These are phyloP conservation scores for Nicotiana benthamiana DNA, from an alignment of 257 asterid species.

Conservation along the genomic window DNA sequence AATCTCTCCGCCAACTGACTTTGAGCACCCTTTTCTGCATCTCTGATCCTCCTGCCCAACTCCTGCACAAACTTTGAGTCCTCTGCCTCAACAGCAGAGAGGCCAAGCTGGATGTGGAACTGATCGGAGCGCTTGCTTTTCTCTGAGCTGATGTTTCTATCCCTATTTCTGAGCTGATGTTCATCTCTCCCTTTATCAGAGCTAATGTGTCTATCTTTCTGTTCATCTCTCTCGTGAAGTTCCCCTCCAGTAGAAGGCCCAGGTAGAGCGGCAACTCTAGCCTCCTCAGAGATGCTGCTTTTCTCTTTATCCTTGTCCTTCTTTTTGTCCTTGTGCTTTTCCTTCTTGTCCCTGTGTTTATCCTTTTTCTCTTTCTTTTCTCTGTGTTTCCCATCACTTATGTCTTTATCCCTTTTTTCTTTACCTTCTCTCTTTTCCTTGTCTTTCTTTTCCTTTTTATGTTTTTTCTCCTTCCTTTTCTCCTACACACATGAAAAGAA, in stretches of 20 bases:
- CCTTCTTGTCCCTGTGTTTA: slow-evolving; percentile 57
- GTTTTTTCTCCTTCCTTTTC: slow-evolving; percentile 54
- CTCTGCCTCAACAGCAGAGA: slow-evolving; percentile 22
- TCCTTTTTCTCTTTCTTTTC: slow-evolving; percentile 61
- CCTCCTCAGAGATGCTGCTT: slow-evolving; percentile 55
- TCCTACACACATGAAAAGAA: slow-evolving; percentile 33
- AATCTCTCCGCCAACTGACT: slow-evolving; percentile 32
- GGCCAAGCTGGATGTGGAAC: slow-evolving; percentile 38
- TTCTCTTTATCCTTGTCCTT: slow-evolving; percentile 41
- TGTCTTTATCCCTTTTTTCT: slow-evolving; percentile 51
- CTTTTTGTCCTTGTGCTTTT: slow-evolving; percentile 46
- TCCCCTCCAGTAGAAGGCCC: slow-evolving; percentile 30
- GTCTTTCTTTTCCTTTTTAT: slow-evolving; percentile 62
- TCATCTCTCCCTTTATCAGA: slow-evolving; percentile 20
- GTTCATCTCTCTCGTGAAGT: slow-evolving; percentile 27
- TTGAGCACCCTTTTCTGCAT: slow-evolving; percentile 26
- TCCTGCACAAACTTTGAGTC: slow-evolving; percentile 52
- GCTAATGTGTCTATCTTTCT: slow-evolving; percentile 12
- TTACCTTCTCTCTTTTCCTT: slow-evolving; percentile 56
- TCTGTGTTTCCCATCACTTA: slow-evolving; percentile 45
- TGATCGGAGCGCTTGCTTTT: slow-evolving; percentile 22
- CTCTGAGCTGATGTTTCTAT: slow-evolving; percentile 16
- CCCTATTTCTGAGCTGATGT: neutral
- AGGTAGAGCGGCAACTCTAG: slow-evolving; percentile 33
- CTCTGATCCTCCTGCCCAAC: slow-evolving; percentile 50